These are phyloP conservation scores for Clathrospora elynae DNA, from an alignment of 2,329 filamentous ascomycete genomes.

Conservation along the genomic window DNA sequence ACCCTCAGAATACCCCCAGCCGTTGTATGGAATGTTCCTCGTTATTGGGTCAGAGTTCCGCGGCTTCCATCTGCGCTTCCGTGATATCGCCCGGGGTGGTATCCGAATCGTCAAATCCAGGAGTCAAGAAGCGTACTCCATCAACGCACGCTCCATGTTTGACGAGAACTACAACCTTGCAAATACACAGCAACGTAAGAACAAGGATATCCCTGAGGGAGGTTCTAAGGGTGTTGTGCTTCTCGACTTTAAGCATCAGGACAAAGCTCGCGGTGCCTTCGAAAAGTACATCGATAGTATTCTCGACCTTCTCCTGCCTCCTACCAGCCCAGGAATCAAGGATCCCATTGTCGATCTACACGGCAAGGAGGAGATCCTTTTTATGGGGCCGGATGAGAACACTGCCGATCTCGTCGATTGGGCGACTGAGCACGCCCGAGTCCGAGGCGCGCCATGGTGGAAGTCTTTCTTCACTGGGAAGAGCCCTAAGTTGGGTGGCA, in stretches of 20 bases:
- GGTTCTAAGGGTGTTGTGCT: constrained; percentile 98
- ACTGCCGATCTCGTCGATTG: constrained; percentile 96
- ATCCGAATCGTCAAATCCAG: constrained; percentile 99
- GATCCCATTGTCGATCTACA: constrained; percentile 96
- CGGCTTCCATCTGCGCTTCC: constrained; percentile 96
- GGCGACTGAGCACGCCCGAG: constrained; percentile 94
- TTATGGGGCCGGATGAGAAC: constrained; percentile 99
- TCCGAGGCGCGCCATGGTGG: constrained; percentile 93
- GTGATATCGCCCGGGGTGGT: constrained; percentile 93
- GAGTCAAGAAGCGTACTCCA: constrained; percentile 92
- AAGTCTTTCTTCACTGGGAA: constrained; percentile 99
- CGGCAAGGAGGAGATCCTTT: constrained; percentile 93
- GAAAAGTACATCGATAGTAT: constrained; percentile 99
- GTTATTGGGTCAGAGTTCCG: constrained; percentile 96
- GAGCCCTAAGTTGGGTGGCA: constrained; percentile 92
- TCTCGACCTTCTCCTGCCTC: constrained; percentile 87
- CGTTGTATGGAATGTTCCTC: constrained; percentile 96
- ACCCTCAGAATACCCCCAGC: constrained; percentile 88
- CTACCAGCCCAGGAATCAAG: constrained; percentile 94
- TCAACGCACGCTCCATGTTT: constrained; percentile 95
- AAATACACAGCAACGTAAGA: constrained; percentile 98
- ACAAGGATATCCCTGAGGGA: constrained; percentile 98
- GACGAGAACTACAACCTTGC: constrained; percentile 99
- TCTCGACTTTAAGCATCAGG: constrained; percentile 90
- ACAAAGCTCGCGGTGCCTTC: constrained; percentile 88